These are phyloP conservation scores for Epichloe sp. DNA, from an alignment of 2,329 filamentous ascomycete genomes.

Conservation along the genomic window DNA sequence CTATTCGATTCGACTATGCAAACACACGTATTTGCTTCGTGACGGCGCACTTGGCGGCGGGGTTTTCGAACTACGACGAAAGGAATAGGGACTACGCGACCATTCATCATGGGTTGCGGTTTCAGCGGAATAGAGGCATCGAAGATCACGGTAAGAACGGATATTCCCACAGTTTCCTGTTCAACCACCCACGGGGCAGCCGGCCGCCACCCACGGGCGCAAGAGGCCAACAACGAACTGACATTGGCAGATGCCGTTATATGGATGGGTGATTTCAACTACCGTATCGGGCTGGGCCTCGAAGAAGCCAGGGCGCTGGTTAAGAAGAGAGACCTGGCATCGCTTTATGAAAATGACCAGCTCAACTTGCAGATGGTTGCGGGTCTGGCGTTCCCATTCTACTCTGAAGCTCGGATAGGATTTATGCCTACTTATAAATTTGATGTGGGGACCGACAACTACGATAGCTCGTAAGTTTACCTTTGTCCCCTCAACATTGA, in stretches of 20 bases:
- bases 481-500: neutral
- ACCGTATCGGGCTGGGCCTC: conserved; percentile 75
- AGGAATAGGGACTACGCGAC: conserved; percentile 86
- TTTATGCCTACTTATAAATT: conserved; percentile 96
- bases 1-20: conserved; percentile 88
- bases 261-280: conserved; percentile 98
- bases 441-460: conserved; percentile 74
- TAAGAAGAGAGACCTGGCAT: conserved; percentile 57
- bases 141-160: conserved; percentile 61
- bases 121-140: conserved; percentile 82
- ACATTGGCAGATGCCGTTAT: conserved; percentile 51
- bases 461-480: conserved; percentile 68
- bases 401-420: conserved; percentile 75
- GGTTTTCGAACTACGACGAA: conserved; percentile 94
- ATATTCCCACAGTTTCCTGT: too few species aligned
- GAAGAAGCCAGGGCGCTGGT: conserved; percentile 68
- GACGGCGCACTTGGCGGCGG: conserved; percentile 89
- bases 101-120: conserved; percentile 74
- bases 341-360: conserved; percentile 84
- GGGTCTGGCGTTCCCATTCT: conserved; percentile 78
- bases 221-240: neutral
- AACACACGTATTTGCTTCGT: conserved; percentile 91
- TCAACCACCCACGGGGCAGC: neutral
- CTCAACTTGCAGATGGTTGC: conserved; percentile 95
- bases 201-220: neutral